Evolutionary conservation across 129 eudicot species (phyloP).

Genomic region (Ambrosia artemisiifolia): DNA sequence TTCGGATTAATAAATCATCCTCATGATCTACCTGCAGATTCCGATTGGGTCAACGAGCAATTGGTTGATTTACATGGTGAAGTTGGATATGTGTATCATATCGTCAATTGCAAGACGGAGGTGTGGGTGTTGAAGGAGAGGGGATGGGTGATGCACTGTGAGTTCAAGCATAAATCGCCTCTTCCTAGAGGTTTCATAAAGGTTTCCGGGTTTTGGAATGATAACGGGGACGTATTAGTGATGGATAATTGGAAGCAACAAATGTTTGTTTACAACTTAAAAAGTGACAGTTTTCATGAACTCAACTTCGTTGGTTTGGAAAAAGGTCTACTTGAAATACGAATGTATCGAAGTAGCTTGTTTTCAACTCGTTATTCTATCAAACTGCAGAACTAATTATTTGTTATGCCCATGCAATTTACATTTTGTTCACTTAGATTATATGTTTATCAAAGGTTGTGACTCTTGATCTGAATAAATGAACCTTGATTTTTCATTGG

Average conservation of each 20-base stretch:
- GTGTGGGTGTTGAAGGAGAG: slow-evolving; percentile 12
- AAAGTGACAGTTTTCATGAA: neutral
- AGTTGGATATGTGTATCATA: neutral
- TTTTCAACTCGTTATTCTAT: neutral
- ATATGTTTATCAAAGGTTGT: too few relatives aligned
- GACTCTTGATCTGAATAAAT: too few relatives aligned
- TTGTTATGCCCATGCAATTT: too few relatives aligned
- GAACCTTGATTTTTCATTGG: too few relatives aligned
- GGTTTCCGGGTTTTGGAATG: slow-evolving; percentile 13
- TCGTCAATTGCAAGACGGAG: neutral
- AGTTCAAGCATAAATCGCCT: neutral
- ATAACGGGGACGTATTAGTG: slow-evolving; percentile 2
- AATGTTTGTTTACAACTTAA: neutral
- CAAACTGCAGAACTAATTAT: too few relatives aligned
- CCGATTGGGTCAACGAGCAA: neutral
- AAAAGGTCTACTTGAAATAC: too few relatives aligned
- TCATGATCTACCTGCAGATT: neutral
- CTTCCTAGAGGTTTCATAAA: neutral
- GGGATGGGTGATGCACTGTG: slow-evolving; percentile 9
- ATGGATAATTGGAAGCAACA: neutral
- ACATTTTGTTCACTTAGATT: too few relatives aligned
- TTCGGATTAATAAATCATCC: slow-evolving; percentile 2
- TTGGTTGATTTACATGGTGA: slow-evolving; percentile 10
- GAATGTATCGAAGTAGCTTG: slow-evolving; percentile 4
- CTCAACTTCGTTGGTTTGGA: neutral